phyloP scores from a whole-genome alignment of 2,329 filamentous ascomycete species.

The Fusarium setosum region DNA sequence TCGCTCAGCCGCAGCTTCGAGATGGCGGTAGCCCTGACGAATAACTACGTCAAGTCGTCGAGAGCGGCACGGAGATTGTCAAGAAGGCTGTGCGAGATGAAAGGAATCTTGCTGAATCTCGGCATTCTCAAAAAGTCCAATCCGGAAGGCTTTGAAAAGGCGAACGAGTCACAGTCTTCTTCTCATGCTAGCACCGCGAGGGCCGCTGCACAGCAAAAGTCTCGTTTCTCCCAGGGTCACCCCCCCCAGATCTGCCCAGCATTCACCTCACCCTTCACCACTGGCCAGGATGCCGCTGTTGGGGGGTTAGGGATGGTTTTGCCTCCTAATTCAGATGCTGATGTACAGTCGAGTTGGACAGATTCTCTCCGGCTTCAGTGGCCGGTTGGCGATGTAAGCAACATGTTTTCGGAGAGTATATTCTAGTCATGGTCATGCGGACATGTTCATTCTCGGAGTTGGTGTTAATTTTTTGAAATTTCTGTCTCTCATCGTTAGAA shows the following conservation, averaged over 20 bases:
- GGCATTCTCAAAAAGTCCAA: constrained; percentile 10
- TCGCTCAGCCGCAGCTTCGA: constrained; percentile 21
- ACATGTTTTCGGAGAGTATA: constrained; percentile 30
- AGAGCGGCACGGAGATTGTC: constrained; percentile 17
- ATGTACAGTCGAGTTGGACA: constrained; percentile 28
- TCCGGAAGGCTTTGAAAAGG: neutral
- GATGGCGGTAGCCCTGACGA: constrained; percentile 22
- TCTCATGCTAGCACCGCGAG: neutral
- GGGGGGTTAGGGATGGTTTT: neutral
- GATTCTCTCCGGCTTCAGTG: constrained; percentile 24
- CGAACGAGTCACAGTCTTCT: neutral
- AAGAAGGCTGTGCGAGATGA: constrained; percentile 22
- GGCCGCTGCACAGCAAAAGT: too few relatives aligned
- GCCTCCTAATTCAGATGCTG: constrained; percentile 14
- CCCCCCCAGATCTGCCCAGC: neutral
- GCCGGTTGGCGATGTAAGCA: constrained; percentile 29
- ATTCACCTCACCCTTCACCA: neutral
- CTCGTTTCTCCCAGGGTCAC: neutral
- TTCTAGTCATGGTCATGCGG: constrained; percentile 5
- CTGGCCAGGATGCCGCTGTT: neutral
- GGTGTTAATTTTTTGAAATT: neutral
- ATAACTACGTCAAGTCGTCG: constrained; percentile 16
- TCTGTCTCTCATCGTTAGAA: too few relatives aligned
- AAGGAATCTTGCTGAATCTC: constrained; percentile 8
- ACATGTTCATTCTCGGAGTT: neutral